phyloP scores from a whole-genome alignment of 2,329 filamentous ascomycete species.

The Fusarium sp. region DNA sequence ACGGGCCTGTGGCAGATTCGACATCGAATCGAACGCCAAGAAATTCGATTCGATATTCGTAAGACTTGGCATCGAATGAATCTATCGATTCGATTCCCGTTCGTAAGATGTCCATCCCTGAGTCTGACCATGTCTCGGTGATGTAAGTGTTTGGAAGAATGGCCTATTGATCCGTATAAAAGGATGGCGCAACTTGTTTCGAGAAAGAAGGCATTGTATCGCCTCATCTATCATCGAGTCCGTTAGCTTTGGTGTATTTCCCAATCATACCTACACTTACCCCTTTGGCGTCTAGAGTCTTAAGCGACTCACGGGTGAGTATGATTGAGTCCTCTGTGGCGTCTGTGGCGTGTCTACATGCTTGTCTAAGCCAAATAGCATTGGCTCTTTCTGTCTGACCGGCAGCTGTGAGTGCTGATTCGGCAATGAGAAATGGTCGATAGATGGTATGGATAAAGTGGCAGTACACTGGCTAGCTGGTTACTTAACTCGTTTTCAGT shows the following conservation, averaged over 20 bases:
- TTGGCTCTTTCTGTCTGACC: not conserved
- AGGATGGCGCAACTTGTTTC: not conserved
- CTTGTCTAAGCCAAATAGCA: not conserved
- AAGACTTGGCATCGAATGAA: too few species aligned
- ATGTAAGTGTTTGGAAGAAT: not conserved
- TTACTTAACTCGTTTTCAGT: accelerated
- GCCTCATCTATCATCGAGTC: not conserved
- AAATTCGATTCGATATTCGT: too few species aligned
- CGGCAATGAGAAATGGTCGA: not conserved
- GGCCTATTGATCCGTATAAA: not conserved
- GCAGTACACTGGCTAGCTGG: accelerated
- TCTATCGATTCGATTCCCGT: too few species aligned
- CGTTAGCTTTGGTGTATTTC: not conserved
- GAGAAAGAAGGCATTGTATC: not conserved
- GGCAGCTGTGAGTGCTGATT: not conserved
- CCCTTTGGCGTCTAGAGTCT: not conserved
- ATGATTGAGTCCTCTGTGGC: not conserved
- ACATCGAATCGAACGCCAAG: too few species aligned
- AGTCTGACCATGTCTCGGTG: not conserved
- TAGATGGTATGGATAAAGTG: not conserved
- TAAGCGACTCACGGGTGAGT: not conserved
- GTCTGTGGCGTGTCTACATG: not conserved
- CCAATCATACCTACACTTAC: not conserved
- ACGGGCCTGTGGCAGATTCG: too few species aligned
- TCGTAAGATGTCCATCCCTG: too few species aligned